Base-by-base conservation (phyloP, 768 basidiomycete species). In the Lactarius quietus region DNA sequence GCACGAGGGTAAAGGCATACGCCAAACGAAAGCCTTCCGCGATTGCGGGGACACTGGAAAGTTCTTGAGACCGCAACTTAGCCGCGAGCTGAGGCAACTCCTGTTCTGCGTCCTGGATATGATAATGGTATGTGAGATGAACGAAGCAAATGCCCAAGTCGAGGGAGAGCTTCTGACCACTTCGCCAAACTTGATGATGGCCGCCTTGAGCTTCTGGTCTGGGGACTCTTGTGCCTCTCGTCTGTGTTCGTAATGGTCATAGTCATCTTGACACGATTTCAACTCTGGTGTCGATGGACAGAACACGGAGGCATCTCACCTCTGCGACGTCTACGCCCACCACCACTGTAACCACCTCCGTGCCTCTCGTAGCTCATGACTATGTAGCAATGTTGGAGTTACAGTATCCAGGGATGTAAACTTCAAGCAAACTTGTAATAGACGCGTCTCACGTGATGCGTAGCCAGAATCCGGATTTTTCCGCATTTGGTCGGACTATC, bases 131-230 rank as follows among this genome's bases (percentile, higher is more conserved):
- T 28, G 17, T 48, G 28, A 36, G 57, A 6, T 57, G 39, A 18
- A 17, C 29, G 35, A 57, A 33, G 38, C 36, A 33, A 57, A 15
- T 33, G 18, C 36, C 43, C 9, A 59, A 68, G 28, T 56, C 61
- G 35, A n/a, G 4, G 28, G 17, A 35, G 41, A 23, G 78, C 90
- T 26, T 26, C 48, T 79, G 72, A 92, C 92, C 76, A 91, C 90
- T 82, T 93, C 92, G 48, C 91, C 92, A 59, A 90, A 77, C 71
- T 86, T 88, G 70, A 92, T 77, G 67, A 93, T 87, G 51, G 83
- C 77, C 57, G 77, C 79, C 73, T 84, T 86, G 41, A 92, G 77
- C 72, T 83, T 88, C 66, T 92, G 84, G 68, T 90, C 89, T 6
- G 90, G 89, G 3, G 88, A 83, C 68, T 92, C 90, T 69, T 81